Conservation (phyloP, 495 filamentous ascomycete genomes). For the Penicillium malachiteum region DNA sequence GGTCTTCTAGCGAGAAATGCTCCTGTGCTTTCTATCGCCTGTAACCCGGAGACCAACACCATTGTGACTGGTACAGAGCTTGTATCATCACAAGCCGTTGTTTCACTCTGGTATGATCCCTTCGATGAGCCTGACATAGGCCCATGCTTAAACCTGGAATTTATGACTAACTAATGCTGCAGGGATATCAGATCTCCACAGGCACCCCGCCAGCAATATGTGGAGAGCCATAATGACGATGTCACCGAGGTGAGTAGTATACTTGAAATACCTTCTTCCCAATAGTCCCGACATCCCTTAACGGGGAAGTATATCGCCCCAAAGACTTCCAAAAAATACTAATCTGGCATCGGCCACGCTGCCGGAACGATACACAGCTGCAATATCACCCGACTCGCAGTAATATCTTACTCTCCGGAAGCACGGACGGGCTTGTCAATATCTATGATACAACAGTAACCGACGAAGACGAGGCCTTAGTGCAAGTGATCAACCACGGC, state of each 20-base stretch:
- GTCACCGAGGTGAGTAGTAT: conserved; percentile 65
- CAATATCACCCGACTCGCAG: conserved; percentile 66
- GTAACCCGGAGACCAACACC: conserved; percentile 53
- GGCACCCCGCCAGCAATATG: conserved; percentile 59
- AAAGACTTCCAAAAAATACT: not conserved
- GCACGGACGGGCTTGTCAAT: conserved; percentile 89
- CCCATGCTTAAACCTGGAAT: not conserved
- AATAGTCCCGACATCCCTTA: no score
- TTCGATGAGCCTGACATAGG: not conserved
- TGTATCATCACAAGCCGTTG: conserved; percentile 65
- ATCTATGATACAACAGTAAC: conserved; percentile 71
- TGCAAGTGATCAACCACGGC: conserved; percentile 84
- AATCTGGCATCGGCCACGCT: conserved; percentile 10
- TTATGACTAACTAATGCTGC: conserved; percentile 21
- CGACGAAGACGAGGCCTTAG: conserved; percentile 83
- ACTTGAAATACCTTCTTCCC: not conserved
- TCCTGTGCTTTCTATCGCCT: conserved; percentile 69
- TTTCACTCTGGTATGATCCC: conserved; percentile 66
- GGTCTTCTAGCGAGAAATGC: conserved; percentile 36
- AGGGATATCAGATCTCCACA: conserved; percentile 68
- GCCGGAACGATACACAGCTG: conserved; percentile 44
- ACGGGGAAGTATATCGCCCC: not conserved
- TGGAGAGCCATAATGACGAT: conserved; percentile 90
- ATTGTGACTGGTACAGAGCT: conserved; percentile 81
- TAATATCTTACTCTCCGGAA: conserved; percentile 73